phyloP scores from a whole-genome alignment of 495 filamentous ascomycete genomes.

The Neurospora sp. region DNA sequence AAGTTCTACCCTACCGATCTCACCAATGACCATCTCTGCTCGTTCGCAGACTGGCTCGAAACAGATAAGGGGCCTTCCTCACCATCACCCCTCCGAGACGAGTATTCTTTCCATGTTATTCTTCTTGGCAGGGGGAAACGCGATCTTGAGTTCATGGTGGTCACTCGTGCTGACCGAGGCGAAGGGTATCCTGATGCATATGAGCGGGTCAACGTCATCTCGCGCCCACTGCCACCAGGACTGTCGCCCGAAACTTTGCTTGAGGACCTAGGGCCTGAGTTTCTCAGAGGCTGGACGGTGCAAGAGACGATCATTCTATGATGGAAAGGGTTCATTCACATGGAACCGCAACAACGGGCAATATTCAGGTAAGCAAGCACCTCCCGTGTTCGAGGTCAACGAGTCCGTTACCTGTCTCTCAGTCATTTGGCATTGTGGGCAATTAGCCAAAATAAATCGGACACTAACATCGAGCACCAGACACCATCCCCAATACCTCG shows the following conservation, averaged over 20 bases:
- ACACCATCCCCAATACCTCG: no score
- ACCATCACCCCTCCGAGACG: not conserved
- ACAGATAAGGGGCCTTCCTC: not conserved
- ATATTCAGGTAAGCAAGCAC: not conserved
- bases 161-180: not conserved
- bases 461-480: no score
- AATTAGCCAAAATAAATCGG: no score
- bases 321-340: not conserved
- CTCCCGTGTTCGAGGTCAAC: no score
- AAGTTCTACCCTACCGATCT: accelerated
- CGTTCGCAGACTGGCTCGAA: not conserved
- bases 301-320: not conserved
- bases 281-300: not conserved
- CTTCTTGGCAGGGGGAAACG: accelerated
- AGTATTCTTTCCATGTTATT: not conserved
- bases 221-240: not conserved
- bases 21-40: not conserved
- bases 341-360: no score
- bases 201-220: not conserved
- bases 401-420: no score
- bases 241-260: not conserved
- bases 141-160: not conserved
- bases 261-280: not conserved
- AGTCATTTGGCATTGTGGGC: no score
- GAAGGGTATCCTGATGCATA: not conserved